phyloP scores from a whole-genome alignment of 345 rosid genomes.

The Eucalyptus virginea region DNA sequence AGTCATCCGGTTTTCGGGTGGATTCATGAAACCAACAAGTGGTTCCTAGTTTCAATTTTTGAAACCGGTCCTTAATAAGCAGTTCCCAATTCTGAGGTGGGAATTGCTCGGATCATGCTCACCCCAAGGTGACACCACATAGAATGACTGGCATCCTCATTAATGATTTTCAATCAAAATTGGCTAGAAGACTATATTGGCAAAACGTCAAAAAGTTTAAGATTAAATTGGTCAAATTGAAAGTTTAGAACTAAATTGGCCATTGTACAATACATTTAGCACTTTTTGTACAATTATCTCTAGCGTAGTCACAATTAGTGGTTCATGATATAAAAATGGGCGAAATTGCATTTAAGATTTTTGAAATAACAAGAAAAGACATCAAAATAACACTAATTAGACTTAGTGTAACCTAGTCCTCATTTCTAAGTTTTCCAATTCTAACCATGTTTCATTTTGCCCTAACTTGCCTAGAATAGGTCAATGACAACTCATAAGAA shows the following conservation, averaged over 20 bases:
- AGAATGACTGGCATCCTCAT: rapidly evolving
- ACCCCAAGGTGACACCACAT: rapidly evolving
- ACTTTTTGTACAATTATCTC: no score
- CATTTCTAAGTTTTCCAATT: background rate
- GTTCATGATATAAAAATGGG: no score
- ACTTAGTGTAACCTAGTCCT: background rate
- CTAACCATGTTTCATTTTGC: background rate
- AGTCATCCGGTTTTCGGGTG: rapidly evolving
- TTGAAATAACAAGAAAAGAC: background rate
- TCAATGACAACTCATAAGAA: no score
- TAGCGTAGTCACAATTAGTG: background rate
- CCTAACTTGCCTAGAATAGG: background rate
- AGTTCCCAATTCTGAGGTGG: no score
- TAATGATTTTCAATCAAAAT: background rate
- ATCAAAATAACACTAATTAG: background rate
- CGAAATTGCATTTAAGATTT: background rate
- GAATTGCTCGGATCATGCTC: no score
- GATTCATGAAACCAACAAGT: no score
- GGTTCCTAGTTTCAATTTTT: no score
- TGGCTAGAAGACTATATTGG: background rate
- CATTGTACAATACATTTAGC: no score
- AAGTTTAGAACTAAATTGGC: background rate
- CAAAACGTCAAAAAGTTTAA: background rate
- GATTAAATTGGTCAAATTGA: no score
- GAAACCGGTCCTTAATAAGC: no score